These are phyloP conservation scores for Fusarium sp. DNA, from an alignment of 2,329 filamentous ascomycete genomes.

Conservation along the genomic window DNA sequence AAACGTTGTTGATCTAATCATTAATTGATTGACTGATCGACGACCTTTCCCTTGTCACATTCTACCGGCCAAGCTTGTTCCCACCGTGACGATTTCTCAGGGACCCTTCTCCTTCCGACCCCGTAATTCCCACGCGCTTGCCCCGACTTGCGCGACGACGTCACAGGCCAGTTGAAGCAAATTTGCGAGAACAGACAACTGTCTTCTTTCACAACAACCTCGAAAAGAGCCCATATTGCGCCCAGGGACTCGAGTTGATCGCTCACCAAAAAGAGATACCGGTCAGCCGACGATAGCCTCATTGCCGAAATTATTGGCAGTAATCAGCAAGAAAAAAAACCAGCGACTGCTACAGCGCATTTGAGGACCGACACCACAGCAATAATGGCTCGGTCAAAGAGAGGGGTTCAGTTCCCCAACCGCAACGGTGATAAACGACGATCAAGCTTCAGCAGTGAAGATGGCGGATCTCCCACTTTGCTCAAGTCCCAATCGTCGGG, in stretches of 20 bases:
- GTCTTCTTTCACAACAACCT: neutral
- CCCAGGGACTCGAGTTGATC: constrained; percentile 9
- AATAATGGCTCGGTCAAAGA: constrained; percentile 55
- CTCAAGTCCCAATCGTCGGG: constrained; percentile 45
- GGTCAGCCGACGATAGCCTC: constrained; percentile 19
- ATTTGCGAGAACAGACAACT: constrained; percentile 13
- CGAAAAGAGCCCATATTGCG: neutral
- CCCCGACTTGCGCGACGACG: constrained; percentile 32
- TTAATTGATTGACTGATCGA: neutral
- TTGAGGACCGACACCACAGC: constrained; percentile 6
- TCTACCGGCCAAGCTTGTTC: neutral
- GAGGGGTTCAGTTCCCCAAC: constrained; percentile 68
- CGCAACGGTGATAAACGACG: constrained; percentile 67
- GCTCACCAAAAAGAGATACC: neutral
- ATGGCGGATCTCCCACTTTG: constrained; percentile 54
- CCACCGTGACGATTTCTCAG: constrained; percentile 17
- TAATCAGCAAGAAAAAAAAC: constrained; percentile 1
- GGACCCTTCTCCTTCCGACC: constrained; percentile 26
- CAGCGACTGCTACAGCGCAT: constrained; percentile 9
- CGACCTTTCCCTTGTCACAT: constrained; percentile 7
- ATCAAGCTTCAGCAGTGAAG: constrained; percentile 77
- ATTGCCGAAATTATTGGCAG: constrained; percentile 11
- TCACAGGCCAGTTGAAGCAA: constrained; percentile 19
- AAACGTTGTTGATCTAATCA: constrained; percentile 7
- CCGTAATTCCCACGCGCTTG: constrained; percentile 25